Evolutionary conservation across 176 grass and related monocot genomes (phyloP).

Genomic region (Avena atlantica): DNA sequence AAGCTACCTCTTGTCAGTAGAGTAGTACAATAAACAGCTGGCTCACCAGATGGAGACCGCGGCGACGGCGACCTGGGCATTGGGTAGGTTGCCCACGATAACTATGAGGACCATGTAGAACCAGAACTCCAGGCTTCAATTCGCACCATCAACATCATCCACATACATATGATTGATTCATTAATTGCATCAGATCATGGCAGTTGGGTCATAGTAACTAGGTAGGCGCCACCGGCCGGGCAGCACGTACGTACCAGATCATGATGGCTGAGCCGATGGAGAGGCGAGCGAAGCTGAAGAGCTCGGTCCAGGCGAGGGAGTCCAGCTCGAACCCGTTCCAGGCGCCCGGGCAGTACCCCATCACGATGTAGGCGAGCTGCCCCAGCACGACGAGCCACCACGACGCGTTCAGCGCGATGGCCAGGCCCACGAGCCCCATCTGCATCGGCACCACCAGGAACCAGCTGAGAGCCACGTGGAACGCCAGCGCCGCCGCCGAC

Average conservation of each 20-base stretch:
- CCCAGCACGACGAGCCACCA: conserved; percentile 80
- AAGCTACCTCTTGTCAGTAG: too few relatives aligned
- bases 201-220: not conserved
- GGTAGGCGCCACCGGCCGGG: not conserved
- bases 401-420: conserved; percentile 70
- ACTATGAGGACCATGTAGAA: conserved; percentile 93
- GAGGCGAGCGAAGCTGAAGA: conserved; percentile 69
- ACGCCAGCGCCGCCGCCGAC: conserved; percentile 38
- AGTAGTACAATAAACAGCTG: not conserved
- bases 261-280: conserved; percentile 86
- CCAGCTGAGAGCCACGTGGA: conserved; percentile 76
- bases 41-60: conserved; percentile 82
- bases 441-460: conserved; percentile 52
- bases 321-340: conserved; percentile 87
- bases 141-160: not conserved
- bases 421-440: conserved; percentile 70
- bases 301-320: conserved; percentile 61
- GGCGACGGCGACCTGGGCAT: conserved; percentile 81
- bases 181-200: not conserved
- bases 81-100: conserved; percentile 70
- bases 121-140: conserved; percentile 74
- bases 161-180: not conserved
- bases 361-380: conserved; percentile 64
- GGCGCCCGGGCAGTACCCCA: conserved; percentile 69
- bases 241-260: conserved; percentile 57